These are phyloP conservation scores for Hansenula lynferdii DNA, from an alignment of 1,139 yeast species.

Conservation along the genomic window DNA sequence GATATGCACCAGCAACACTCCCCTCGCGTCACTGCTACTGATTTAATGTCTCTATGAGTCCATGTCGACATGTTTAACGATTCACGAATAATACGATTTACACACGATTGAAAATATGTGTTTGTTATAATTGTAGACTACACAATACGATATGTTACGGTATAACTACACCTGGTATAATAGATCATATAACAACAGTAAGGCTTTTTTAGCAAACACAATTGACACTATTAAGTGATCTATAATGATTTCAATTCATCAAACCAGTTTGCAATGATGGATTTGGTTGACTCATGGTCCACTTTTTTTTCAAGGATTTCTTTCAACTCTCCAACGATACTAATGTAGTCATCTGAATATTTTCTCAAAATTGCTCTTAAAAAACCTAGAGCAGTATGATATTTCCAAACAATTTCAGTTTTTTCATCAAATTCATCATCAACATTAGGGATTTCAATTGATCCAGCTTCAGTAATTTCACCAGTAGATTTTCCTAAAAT, in stretches of 20 bases:
- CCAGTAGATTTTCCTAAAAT: slow-evolving; percentile 34
- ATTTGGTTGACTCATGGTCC: slow-evolving; percentile 25
- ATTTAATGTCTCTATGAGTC: no score
- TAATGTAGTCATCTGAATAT: slow-evolving; percentile 27
- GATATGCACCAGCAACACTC: no score
- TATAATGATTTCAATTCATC: slow-evolving; percentile 26
- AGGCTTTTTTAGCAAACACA: no score
- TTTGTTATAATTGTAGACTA: no score
- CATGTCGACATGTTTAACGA: no score
- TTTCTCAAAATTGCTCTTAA: slow-evolving; percentile 35
- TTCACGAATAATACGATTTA: no score
- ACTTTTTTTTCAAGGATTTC: slow-evolving; percentile 15
- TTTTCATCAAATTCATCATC: slow-evolving; percentile 15
- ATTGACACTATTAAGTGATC: no score
- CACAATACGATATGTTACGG: no score
- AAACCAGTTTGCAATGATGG: slow-evolving; percentile 26
- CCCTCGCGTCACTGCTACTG: no score
- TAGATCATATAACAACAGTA: no score
- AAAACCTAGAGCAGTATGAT: slow-evolving; percentile 29
- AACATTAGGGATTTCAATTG: slow-evolving; percentile 24
- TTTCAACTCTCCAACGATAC: slow-evolving; percentile 6
- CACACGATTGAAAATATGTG: no score
- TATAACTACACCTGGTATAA: no score
- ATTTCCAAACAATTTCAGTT: slow-evolving; percentile 31
- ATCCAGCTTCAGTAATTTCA: slow-evolving; percentile 26